These are phyloP conservation scores for Venturia carpophila DNA, from an alignment of 2,329 filamentous ascomycete species.

Conservation along the genomic window DNA sequence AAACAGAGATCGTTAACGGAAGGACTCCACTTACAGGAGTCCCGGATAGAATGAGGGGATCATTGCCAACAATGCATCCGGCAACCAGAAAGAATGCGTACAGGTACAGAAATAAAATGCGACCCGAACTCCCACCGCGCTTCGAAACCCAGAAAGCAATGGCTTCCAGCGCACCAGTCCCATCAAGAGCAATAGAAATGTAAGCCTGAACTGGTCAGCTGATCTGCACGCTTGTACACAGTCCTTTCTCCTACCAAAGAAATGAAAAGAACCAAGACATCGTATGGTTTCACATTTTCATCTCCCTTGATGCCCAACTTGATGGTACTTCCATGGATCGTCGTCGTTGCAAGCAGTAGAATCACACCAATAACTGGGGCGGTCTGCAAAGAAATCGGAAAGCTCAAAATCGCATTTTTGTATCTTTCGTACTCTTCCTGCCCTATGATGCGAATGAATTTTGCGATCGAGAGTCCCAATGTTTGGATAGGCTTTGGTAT, in stretches of 20 bases:
- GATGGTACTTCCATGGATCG: constrained; percentile 6
- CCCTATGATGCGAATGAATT: not conserved
- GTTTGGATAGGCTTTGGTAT: not conserved
- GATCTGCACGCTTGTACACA: not conserved
- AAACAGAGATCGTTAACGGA: not conserved
- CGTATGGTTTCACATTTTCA: constrained; percentile 10
- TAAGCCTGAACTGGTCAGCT: not conserved
- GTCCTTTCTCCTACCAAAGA: not conserved
- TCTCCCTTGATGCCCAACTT: constrained; percentile 8
- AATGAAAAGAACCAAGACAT: constrained; percentile 13
- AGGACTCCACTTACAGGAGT: not conserved
- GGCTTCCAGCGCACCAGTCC: not conserved
- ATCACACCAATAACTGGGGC: constrained; percentile 2
- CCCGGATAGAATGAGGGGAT: constrained; percentile 2
- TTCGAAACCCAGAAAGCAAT: constrained; percentile 11
- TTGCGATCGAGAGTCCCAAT: not conserved
- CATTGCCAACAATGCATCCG: constrained; percentile 3
- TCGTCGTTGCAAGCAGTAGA: constrained; percentile 4
- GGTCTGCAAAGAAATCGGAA: constrained; percentile 7
- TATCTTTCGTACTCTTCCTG: not conserved
- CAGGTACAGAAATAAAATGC: not conserved
- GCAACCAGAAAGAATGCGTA: constrained; percentile 6
- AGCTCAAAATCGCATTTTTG: not conserved
- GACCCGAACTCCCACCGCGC: not conserved
- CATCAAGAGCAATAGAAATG: constrained; percentile 4